phyloP scores from a whole-genome alignment of 352 stramenopile species.

The Globisporangium nunn region DNA sequence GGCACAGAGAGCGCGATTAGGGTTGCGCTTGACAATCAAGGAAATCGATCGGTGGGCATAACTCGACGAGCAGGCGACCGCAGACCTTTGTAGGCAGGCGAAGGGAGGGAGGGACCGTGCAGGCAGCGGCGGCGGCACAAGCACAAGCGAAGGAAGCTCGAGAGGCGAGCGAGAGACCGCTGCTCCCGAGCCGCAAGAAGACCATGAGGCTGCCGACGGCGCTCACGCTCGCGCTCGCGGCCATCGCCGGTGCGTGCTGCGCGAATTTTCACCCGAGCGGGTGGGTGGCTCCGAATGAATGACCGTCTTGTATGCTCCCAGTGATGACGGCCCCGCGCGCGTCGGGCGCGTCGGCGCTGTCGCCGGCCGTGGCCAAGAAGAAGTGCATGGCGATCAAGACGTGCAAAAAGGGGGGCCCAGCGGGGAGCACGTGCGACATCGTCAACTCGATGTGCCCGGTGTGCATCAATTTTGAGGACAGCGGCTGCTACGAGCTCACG shows the following conservation, averaged over 20 bases:
- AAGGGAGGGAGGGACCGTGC: no score
- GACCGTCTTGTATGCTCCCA: neutral
- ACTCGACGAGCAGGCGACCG: neutral
- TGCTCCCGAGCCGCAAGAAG: no score
- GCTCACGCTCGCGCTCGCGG: constrained; percentile 3
- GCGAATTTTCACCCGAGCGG: neutral
- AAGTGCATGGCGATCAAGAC: constrained; percentile 15
- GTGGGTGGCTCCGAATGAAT: neutral
- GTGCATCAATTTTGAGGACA: constrained; percentile 26
- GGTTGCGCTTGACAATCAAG: neutral
- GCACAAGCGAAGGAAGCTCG: neutral
- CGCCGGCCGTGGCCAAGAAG: constrained; percentile 5
- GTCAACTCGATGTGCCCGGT: constrained; percentile 19
- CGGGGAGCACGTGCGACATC: constrained; percentile 17
- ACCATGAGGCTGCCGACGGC: constrained; percentile 10
- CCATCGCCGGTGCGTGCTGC: constrained; percentile 9
- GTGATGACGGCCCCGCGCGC: neutral
- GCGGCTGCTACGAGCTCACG: constrained; percentile 18
- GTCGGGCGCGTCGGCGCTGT: constrained; percentile 3
- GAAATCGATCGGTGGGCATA: neutral
- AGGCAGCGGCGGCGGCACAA: neutral
- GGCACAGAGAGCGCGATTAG: neutral
- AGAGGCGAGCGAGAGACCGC: neutral
- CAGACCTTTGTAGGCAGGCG: neutral
- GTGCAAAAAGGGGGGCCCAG: constrained; percentile 22